Base-by-base conservation (phyloP, 441 rosid species). In the Brassica hybrid region DNA sequence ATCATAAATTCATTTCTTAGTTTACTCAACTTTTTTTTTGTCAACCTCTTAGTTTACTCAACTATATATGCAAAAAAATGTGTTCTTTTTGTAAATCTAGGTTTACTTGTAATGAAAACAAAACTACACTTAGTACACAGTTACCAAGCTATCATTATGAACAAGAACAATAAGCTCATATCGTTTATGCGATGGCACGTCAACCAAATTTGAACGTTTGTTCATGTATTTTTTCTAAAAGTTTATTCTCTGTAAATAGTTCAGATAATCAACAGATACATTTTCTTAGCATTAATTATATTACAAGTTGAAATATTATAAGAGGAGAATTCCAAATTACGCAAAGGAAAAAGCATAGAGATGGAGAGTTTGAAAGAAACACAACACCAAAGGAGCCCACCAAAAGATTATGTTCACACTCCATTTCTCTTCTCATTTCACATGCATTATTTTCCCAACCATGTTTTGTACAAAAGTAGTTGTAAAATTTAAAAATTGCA, bases 401-500 rank as follows among this genome's bases (percentile, higher is more conserved):
- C 21, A 79, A 79, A 79, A 79, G 79, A 79, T 79, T 43, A 63
- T 57, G 75, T 79, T 79, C 82, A 79, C 79, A 79, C 71, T 73
- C 45, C 38, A 27, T 74, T 52, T 52, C 70, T 73, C 77, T 67
- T 67, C 58, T 61, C 69, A 21, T 67, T 73, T 78, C 77, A 73
- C 81, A 73, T 67, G 7, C 17, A 50, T 10, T 43, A 32, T 7
- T 45, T 78, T 60, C 73, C 38, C 77, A 72, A 72, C 64, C 43
- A 14, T 71, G 48, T 71, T 66, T 66, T 77, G 76, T 41, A 11
- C 32, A 59, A 11, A 77, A 56, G 67, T 71, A 13, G 57, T 58
- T 77, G 63, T 21, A 45, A 32, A 11, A 8, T 72, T 30, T 48
- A 72, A 11, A 9, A 34, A 48, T 34, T 25, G 81, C 72, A 78